A percentile compares a stretch with the other conserved stretches of the same genome.
Evolutionary conservation across 2,329 filamentous ascomycete species (phyloP).

Genomic region (Purpureocillium lavendulum): DNA sequence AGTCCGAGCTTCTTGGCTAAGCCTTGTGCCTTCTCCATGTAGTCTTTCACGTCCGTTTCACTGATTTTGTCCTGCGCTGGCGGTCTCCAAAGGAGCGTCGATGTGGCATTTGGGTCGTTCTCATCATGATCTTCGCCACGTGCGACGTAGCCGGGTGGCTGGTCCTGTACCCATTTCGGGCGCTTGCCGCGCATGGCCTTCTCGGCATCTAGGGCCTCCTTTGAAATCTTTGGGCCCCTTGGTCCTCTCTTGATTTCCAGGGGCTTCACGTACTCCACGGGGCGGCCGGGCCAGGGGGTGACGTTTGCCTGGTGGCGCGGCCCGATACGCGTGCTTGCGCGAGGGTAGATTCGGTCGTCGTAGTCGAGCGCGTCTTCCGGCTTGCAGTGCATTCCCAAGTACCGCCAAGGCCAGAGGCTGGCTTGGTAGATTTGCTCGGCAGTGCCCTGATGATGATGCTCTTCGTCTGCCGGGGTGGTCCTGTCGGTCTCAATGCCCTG

Average conservation of each 20-base stretch:
- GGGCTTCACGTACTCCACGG: constrained; percentile 85
- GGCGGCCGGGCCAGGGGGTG: constrained; percentile 73
- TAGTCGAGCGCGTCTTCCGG: constrained; percentile 94
- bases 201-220: constrained; percentile 78
- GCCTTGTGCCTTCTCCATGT: constrained; percentile 61
- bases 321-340: constrained; percentile 85
- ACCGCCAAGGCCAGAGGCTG: constrained; percentile 92
- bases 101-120: constrained; percentile 66
- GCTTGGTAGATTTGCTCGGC: constrained; percentile 87
- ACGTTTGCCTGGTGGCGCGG: constrained; percentile 87
- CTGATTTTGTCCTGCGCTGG: constrained; percentile 43
- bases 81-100: constrained; percentile 71
- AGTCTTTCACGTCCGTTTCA: constrained; percentile 61
- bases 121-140: constrained; percentile 71
- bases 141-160: constrained; percentile 75
- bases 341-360: constrained; percentile 94
- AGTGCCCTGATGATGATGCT: constrained; percentile 53
- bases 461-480: constrained; percentile 56
- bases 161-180: constrained; percentile 90
- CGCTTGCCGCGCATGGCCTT: constrained; percentile 70
- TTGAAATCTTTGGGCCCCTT: constrained; percentile 68
- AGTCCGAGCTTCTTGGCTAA: constrained; percentile 62
- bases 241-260: constrained; percentile 79
- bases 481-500: constrained; percentile 47
- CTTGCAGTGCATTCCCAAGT: constrained; percentile 90